phyloP scores from a whole-genome alignment of 495 filamentous ascomycete genomes.

The Tetracladium marchalianum region DNA sequence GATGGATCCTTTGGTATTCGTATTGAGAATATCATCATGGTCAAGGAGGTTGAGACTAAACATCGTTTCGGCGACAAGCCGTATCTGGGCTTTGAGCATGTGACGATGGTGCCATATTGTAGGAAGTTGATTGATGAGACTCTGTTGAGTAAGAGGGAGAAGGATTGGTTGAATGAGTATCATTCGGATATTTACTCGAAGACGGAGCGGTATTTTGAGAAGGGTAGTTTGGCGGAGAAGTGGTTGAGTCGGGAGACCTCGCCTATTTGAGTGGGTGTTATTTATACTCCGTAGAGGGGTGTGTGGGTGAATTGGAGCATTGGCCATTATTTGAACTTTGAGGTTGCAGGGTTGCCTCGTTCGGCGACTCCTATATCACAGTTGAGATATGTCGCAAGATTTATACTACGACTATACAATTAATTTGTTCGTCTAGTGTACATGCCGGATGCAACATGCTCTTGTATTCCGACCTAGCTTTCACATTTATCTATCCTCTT shows the following conservation, averaged over 20 bases:
- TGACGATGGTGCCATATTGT: conserved; percentile 94
- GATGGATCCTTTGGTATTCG: conserved; percentile 96
- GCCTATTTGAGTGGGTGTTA: conserved; percentile 8
- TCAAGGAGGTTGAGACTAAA: conserved; percentile 74
- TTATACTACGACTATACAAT: too few species aligned
- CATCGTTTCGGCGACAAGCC: conserved; percentile 88
- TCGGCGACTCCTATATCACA: too few species aligned
- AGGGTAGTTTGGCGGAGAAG: conserved; percentile 52
- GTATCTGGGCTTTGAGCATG: conserved; percentile 90
- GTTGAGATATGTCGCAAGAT: too few species aligned
- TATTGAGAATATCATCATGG: conserved; percentile 92
- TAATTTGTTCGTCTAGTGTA: too few species aligned
- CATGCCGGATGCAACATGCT: too few species aligned
- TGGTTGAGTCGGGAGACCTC: conserved; percentile 75
- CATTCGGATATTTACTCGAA: conserved; percentile 73
- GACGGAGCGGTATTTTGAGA: conserved; percentile 71
- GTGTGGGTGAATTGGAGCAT: background rate
- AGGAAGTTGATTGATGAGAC: conserved; percentile 72
- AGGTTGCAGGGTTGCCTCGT: too few species aligned
- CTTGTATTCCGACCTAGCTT: too few species aligned
- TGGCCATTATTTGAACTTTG: too few species aligned
- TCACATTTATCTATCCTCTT: too few species aligned
- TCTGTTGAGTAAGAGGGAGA: conserved; percentile 67
- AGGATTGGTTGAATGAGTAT: conserved; percentile 80
- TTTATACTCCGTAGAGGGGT: background rate